Evolutionary conservation across 2,329 filamentous ascomycete species (phyloP).

Genomic region (Hypoxylon sp.): DNA sequence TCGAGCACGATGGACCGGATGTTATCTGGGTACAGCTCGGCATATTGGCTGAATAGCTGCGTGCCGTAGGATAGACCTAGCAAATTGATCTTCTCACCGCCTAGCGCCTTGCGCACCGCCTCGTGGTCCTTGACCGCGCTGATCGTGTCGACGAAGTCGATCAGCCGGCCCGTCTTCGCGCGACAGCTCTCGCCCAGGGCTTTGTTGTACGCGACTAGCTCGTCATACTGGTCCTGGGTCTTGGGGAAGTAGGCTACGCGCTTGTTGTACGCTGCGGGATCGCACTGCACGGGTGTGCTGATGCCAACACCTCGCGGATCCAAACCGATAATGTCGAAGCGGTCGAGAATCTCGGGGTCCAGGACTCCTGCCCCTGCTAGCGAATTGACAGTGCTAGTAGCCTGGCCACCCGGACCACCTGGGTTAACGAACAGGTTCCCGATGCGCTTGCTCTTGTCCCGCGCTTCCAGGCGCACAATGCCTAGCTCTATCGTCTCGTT

Average conservation of each 20-base stretch:
- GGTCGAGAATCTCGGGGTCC: constrained; percentile 46
- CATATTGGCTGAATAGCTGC: constrained; percentile 59
- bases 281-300: constrained; percentile 57
- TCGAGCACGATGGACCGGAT: constrained; percentile 59
- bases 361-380: constrained; percentile 38
- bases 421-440: constrained; percentile 59
- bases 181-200: constrained; percentile 56
- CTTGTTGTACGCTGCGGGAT: constrained; percentile 54
- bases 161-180: constrained; percentile 54
- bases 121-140: constrained; percentile 51
- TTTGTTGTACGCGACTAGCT: constrained; percentile 55
- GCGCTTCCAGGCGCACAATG: constrained; percentile 45
- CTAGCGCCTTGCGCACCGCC: constrained; percentile 49
- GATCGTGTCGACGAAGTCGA: constrained; percentile 59
- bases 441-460: constrained; percentile 46
- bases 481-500: constrained; percentile 48
- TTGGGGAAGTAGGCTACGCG: constrained; percentile 54
- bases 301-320: constrained; percentile 59
- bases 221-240: constrained; percentile 54
- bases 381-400: constrained; percentile 42
- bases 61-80: constrained; percentile 61
- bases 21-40: constrained; percentile 58
- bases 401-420: constrained; percentile 55
- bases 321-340: constrained; percentile 59
- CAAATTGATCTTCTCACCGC: constrained; percentile 48